phyloP scores from a whole-genome alignment of 306 rosid genomes.

The Mimosa bimucronata region DNA sequence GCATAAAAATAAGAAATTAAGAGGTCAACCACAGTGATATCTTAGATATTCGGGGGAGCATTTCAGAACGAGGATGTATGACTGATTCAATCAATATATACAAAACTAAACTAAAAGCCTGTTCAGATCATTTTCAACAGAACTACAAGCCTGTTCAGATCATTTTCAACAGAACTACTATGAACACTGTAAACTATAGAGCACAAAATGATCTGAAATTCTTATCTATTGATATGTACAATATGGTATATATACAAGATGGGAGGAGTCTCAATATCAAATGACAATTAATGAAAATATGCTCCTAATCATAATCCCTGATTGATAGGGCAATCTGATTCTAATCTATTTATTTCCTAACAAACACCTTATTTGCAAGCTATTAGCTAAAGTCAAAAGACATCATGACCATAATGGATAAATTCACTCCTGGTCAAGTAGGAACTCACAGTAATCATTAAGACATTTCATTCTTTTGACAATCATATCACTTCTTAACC shows the following conservation, averaged over 20 bases:
- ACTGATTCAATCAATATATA: neutral
- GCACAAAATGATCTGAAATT: too few species aligned
- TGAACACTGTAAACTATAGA: too few species aligned
- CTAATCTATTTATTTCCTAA: too few species aligned
- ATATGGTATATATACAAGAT: too few species aligned
- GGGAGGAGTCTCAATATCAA: too few species aligned
- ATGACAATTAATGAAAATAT: too few species aligned
- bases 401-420: neutral
- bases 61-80: neutral
- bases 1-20: slow-evolving; percentile 26
- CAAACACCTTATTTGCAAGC: slow-evolving; percentile 7
- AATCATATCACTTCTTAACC: neutral
- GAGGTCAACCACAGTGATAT: slow-evolving; percentile 1
- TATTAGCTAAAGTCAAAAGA: slow-evolving; percentile 3
- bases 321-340: too few species aligned
- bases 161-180: too few species aligned
- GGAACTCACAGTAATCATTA: neutral
- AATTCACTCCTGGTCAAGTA: neutral
- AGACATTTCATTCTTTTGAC: neutral
- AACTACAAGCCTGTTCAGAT: too few species aligned
- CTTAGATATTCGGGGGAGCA: neutral
- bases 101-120: neutral
- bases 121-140: neutral
- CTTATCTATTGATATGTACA: too few species aligned
- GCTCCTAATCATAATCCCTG: too few species aligned